Conservation (phyloP, 2,329 filamentous ascomycete species). For the Calonectria ilicicola region DNA sequence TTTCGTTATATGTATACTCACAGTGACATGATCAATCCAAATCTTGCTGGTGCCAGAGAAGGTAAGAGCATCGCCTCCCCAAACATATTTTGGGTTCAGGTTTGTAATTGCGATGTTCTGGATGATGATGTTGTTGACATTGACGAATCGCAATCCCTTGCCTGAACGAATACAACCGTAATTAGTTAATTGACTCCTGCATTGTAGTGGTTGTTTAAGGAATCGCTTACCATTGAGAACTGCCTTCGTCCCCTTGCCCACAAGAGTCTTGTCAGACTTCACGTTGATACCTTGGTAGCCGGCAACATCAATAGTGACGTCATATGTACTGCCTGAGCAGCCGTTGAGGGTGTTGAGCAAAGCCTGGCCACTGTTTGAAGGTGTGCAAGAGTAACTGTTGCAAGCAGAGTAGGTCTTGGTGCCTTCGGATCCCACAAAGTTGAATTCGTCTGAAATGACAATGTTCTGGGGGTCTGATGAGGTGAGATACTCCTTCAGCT, state of each 20-base stretch:
- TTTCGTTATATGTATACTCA: neutral
- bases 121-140: neutral
- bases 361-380: neutral
- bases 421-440: neutral
- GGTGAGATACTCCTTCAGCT: neutral
- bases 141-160: neutral
- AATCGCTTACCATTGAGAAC: neutral
- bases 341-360: neutral
- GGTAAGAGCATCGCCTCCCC: conserved; percentile 1
- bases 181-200: neutral
- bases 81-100: neutral
- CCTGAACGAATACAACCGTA: neutral
- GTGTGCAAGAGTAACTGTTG: neutral
- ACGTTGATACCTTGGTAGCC: neutral
- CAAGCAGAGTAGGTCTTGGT: neutral
- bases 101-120: neutral
- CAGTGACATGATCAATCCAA: neutral
- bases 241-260: neutral
- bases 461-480: neutral
- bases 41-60: neutral
- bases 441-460: neutral
- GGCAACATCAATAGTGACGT: neutral
- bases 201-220: no score
- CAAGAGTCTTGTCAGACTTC: neutral
- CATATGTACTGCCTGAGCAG: neutral